Base-by-base conservation (phyloP, 2,329 filamentous ascomycete genomes). In the Ophiobolus disseminans region DNA sequence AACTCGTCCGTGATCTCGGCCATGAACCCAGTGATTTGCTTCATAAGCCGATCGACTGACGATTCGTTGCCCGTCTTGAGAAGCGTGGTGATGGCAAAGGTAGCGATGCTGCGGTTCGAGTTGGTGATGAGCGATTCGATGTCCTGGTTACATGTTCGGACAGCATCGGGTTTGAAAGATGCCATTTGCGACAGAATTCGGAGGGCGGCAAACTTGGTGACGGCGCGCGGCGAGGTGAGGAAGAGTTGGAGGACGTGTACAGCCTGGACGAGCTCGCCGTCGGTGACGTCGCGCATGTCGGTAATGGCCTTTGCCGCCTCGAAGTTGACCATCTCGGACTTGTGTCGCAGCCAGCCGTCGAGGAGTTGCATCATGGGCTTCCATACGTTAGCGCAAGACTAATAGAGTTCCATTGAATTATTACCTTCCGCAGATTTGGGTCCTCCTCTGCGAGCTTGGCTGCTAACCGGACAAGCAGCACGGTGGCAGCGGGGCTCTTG, bases 1-100 rank as follows among this genome's bases (percentile, higher is more conserved):
- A 99, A 99, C 75, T 99, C 94, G 70, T 99, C 94, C 5, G 93
- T 97, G 60, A 97, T 97, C 75, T 97, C 94, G 4, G 92, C 90
- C 94, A 99, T 97, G 79, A 99, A 97, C 30, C 89, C 88, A 19
- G 91, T 91, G 55, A 99, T 97, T 74, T 97, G 92, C 82, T 97
- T 97, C 91, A 99, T 97, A 60, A 99, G 78, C 44, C 94, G 87
- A 73, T 99, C 94, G 35, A 99, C 94, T 61, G 91, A 97, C 30
- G 90, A 90, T 77, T 99, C 94, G 70, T 97, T 99, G 53, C 94
- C 94, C 9, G 94, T 99, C 84, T 97, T 97, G 57, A 99, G 87
- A 21, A 99, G 84, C 1, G 94, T 99, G 2, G 94, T 99, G 63
- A 99, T 97, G 58, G 94, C 94, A 73, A 97, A 99, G 2, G 94